These are phyloP conservation scores for Penicillium coprophilum DNA, from an alignment of 495 filamentous ascomycete species.

Conservation along the genomic window DNA sequence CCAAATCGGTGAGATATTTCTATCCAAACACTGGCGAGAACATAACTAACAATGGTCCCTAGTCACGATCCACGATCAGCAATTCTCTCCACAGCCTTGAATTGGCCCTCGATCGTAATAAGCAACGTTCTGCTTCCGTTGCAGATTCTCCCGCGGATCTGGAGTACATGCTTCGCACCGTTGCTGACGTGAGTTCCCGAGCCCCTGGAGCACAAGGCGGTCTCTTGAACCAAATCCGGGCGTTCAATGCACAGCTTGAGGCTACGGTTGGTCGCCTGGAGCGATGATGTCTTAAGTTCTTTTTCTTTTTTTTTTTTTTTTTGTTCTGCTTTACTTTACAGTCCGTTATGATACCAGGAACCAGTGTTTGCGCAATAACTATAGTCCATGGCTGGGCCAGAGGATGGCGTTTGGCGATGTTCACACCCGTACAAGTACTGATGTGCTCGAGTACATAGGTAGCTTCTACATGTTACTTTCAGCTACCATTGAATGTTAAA, in stretches of 20 bases:
- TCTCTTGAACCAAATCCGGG: constrained; percentile 41
- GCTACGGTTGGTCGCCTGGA: constrained; percentile 35
- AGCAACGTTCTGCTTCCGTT: constrained; percentile 24
- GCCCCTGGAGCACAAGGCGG: constrained; percentile 43
- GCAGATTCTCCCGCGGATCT: constrained; percentile 33
- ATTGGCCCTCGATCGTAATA: constrained; percentile 46
- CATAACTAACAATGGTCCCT: constrained; percentile 15
- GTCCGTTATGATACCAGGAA: constrained; percentile 14
- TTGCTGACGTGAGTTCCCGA: constrained; percentile 42
- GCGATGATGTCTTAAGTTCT: constrained; percentile 13
- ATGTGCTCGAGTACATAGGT: background rate
- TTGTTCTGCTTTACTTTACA: background rate
- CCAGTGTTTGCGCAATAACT: background rate
- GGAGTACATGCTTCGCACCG: constrained; percentile 44
- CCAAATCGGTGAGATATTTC: constrained; percentile 34
- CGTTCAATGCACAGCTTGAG: constrained; percentile 49
- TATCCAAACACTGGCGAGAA: background rate
- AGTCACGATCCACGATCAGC: constrained; percentile 46
- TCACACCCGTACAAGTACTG: background rate
- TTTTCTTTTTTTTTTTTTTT: constrained; percentile 1
- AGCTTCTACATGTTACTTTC: background rate
- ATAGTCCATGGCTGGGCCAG: constrained; percentile 8
- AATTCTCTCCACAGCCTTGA: constrained; percentile 48
- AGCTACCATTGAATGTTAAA: background rate
- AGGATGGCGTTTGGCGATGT: constrained; percentile 5